Conservation (phyloP, 2,329 filamentous ascomycete species). For the Xylariaceae sp. region DNA sequence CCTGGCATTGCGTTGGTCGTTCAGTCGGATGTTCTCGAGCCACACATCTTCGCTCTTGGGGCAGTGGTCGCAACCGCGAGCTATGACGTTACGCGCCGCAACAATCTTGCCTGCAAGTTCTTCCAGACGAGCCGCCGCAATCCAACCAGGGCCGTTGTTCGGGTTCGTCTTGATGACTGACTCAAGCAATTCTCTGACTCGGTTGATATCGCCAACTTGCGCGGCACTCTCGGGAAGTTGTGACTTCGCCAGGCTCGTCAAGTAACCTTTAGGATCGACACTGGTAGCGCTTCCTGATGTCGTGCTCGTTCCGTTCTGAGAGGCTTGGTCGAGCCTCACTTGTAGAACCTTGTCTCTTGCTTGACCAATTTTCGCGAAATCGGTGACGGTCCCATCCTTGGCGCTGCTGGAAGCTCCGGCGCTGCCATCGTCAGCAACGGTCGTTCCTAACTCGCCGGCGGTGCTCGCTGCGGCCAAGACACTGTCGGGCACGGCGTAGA, state of each 20-base stretch:
- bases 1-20: slow-evolving; percentile 89
- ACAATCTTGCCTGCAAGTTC: slow-evolving; percentile 89
- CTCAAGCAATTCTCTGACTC: slow-evolving; percentile 85
- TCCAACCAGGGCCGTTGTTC: slow-evolving; percentile 91
- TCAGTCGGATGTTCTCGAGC: slow-evolving; percentile 91
- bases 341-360: slow-evolving; percentile 94
- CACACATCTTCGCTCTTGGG: slow-evolving; percentile 93
- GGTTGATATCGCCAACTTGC: slow-evolving; percentile 90
- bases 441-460: slow-evolving; percentile 76
- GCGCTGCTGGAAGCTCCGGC: slow-evolving; percentile 31
- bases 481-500: slow-evolving; percentile 95
- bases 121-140: slow-evolving; percentile 86
- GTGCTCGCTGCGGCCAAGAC: slow-evolving; percentile 84
- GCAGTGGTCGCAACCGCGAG: slow-evolving; percentile 81
- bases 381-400: slow-evolving; percentile 88
- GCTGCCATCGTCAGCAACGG: slow-evolving; percentile 73
- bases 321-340: slow-evolving; percentile 87
- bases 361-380: slow-evolving; percentile 95
- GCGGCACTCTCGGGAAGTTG: slow-evolving; percentile 73
- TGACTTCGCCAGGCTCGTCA: slow-evolving; percentile 82
- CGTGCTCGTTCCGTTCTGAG: slow-evolving; percentile 58
- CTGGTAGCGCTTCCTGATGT: slow-evolving; percentile 41
- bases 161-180: slow-evolving; percentile 97
- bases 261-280: slow-evolving; percentile 92
- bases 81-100: slow-evolving; percentile 80